phyloP scores from a whole-genome alignment of 75 land plant species.

The Chamaecyparis obtusa region DNA sequence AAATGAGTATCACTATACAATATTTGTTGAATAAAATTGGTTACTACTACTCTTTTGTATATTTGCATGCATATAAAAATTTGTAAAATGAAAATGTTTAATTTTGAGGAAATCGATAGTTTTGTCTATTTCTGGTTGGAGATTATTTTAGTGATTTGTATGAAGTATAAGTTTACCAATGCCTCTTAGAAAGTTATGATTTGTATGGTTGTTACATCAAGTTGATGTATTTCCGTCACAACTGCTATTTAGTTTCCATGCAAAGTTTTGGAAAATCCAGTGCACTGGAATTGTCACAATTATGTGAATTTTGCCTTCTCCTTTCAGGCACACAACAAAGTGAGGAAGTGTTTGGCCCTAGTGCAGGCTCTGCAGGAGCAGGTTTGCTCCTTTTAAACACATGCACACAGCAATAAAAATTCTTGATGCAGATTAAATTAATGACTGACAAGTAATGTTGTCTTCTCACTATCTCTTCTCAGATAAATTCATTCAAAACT shows the following conservation, averaged over 20 bases:
- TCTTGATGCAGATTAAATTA: background rate
- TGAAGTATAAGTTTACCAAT: background rate
- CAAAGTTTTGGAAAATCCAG: background rate
- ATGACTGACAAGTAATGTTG: background rate
- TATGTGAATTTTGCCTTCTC: background rate
- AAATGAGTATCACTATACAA: background rate
- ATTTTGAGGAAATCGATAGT: background rate
- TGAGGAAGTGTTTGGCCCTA: constrained; percentile 38
- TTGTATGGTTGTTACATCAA: background rate
- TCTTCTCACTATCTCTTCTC: background rate
- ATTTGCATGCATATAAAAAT: background rate
- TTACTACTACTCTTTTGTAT: background rate
- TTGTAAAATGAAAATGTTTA: background rate
- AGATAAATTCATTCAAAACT: constrained; percentile 48
- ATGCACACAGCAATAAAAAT: background rate
- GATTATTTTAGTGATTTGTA: background rate
- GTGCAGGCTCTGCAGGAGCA: constrained; percentile 59
- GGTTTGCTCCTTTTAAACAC: constrained; percentile 19
- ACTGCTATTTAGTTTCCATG: background rate
- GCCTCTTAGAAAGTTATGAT: background rate
- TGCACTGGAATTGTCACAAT: background rate
- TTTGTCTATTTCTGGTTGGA: background rate
- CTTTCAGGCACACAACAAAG: constrained; percentile 52
- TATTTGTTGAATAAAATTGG: background rate
- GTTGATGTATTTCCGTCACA: background rate